Evolutionary conservation across 2,329 filamentous ascomycete genomes (phyloP).

Genomic region (Paraphoma chrysanthemicola): DNA sequence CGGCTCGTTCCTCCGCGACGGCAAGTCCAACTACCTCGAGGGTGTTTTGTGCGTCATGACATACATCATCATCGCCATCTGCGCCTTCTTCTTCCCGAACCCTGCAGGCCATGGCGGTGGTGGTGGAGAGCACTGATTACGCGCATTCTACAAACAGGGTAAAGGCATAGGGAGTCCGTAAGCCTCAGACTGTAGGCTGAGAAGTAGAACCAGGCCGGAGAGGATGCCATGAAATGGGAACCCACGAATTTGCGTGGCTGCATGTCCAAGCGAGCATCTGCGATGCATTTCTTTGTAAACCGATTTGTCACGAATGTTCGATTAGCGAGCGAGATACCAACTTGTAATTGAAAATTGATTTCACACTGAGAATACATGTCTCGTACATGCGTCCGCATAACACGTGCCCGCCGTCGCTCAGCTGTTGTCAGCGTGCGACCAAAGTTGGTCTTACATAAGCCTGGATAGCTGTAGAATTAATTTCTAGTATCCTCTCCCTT

Average conservation of each 20-base stretch:
- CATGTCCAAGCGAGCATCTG: constrained; percentile 11
- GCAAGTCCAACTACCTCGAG: constrained; percentile 90
- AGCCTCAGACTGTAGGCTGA: no score
- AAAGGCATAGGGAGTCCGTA: no score
- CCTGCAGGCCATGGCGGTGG: constrained; percentile 41
- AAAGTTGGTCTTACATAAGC: no score
- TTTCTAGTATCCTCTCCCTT: no score
- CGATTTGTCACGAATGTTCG: constrained; percentile 1
- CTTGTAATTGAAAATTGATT: background rate
- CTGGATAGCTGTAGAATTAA: no score
- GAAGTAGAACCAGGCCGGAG: background rate
- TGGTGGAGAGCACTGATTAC: background rate
- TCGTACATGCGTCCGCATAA: background rate
- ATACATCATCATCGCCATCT: constrained; percentile 68
- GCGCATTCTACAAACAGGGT: no score
- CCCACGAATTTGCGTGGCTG: background rate
- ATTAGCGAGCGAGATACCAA: constrained; percentile 25
- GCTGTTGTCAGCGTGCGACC: no score
- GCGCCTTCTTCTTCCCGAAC: constrained; percentile 68
- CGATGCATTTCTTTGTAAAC: constrained; percentile 1
- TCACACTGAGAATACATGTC: background rate
- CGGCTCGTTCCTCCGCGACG: constrained; percentile 84
- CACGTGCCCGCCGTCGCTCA: no score
- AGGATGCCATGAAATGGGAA: background rate
- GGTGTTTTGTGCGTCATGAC: constrained; percentile 78